Conservation (phyloP, 352 stramenopile genomes). For the Phytophthora pseudosyringae region DNA sequence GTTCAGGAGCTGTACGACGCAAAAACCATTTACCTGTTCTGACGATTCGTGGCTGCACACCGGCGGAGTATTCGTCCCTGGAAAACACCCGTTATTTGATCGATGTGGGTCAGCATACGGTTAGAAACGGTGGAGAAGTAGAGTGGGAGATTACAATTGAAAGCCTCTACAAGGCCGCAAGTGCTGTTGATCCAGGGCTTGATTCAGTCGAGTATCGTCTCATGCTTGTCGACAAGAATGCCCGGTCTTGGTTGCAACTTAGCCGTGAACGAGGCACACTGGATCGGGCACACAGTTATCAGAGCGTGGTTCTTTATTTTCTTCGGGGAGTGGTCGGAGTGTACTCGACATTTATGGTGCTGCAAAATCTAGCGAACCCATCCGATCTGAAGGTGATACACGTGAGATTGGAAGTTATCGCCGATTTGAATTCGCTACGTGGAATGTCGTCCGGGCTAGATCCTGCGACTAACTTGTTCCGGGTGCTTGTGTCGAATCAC, state of each 20-base stretch:
- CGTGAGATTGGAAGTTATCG: conserved; percentile 86
- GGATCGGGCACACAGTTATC: conserved; percentile 73
- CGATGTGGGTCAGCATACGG: conserved; percentile 87
- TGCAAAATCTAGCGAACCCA: conserved; percentile 85
- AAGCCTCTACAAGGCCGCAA: conserved; percentile 59
- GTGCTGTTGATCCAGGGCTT: conserved; percentile 35
- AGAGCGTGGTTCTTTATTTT: conserved; percentile 88
- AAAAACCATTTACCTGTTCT: conserved; percentile 69
- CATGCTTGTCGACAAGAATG: conserved; percentile 74
- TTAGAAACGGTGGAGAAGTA: conserved; percentile 86
- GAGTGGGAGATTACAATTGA: conserved; percentile 92
- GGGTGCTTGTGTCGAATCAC: conserved; percentile 87
- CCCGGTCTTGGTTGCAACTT: conserved; percentile 81
- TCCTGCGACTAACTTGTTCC: conserved; percentile 77
- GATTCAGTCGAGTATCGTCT: conserved; percentile 83
- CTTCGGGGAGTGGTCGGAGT: conserved; percentile 80
- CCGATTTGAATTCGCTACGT: conserved; percentile 83
- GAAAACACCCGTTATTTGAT: conserved; percentile 88
- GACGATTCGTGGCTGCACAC: conserved; percentile 80
- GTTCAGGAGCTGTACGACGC: conserved; percentile 40
- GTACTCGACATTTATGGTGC: conserved; percentile 87
- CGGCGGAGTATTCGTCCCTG: conserved; percentile 80
- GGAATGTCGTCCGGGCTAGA: conserved; percentile 82
- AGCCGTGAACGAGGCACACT: conserved; percentile 82
- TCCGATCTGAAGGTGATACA: conserved; percentile 89